Percentiles rank a stretch among this genome's conserved stretches.
Conservation (phyloP, 1,139 yeast species). For the Hanseniaspora gamundiae region DNA sequence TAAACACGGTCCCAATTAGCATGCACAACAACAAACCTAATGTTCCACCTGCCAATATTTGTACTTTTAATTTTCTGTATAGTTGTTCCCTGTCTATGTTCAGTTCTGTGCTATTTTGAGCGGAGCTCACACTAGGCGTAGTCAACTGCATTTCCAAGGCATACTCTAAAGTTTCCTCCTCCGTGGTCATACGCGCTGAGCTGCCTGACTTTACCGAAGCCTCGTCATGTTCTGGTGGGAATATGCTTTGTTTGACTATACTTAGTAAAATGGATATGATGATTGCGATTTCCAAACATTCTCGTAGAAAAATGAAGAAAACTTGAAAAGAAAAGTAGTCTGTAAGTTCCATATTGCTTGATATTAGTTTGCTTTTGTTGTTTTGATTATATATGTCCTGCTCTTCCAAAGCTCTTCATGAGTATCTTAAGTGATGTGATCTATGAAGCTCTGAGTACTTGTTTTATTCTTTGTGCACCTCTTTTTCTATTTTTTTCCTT, state of each 20-base stretch:
- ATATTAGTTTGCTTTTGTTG: constrained; percentile 14
- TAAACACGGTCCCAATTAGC: constrained; percentile 71
- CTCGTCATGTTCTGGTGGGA: constrained; percentile 18
- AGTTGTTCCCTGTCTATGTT: constrained; percentile 21
- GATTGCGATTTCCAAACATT: constrained; percentile 78
- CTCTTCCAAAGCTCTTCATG: no score
- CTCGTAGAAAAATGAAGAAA: constrained; percentile 83
- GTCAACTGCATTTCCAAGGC: background rate
- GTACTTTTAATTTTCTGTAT: constrained; percentile 51
- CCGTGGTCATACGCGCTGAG: background rate
- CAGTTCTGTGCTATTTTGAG: background rate
- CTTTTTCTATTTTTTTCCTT: background rate
- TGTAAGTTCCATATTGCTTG: constrained; percentile 27
- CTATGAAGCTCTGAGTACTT: no score
- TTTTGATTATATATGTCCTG: background rate
- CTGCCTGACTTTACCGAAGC: background rate
- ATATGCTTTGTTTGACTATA: constrained; percentile 59
- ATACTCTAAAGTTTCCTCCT: background rate
- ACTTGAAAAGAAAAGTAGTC: constrained; percentile 32
- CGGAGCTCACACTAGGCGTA: background rate
- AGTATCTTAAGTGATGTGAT: no score
- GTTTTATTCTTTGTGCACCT: background rate
- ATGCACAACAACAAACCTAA: constrained; percentile 66
- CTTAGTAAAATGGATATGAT: constrained; percentile 84
- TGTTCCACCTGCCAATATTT: constrained; percentile 71